Evolutionary conservation across 129 eudicot genomes (phyloP), one percentile per base, ranked within the genome.

Genomic region (Rutidosis leptorrhynchoides): DNA sequence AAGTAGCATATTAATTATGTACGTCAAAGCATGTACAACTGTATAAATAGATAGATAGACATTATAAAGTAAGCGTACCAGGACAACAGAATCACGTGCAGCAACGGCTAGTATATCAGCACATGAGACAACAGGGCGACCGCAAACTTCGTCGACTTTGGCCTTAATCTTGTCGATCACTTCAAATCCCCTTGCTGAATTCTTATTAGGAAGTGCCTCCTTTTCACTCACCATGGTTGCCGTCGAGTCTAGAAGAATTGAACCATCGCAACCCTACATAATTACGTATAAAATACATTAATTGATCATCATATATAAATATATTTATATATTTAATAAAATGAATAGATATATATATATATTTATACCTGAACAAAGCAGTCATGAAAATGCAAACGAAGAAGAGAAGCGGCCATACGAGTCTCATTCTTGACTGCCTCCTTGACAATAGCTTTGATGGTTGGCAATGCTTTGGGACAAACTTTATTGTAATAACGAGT

Each of bases 221-320:
- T 46, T 48, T 21, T 48, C 54, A 16, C 54, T 48, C 6, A 12
- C 54, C 4, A 48, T 48, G 1, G 54, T 48, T 14, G 54, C 15
- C 5, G 54, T 48, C 3, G 15, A 6, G n/a, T 48, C 54, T 21
- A 78, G 45, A 21, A 78, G 71, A 30, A 78, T 4, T 16, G 83
- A 78, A 20, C 65, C 83, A 68, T 78, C 83, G 30, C 83, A 78
- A 11, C 83, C 83, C 83, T 78, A 43, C 23, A 51, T 65, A n/a
- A 64, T n/a, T n/a, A n/a, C n/a, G n/a, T n/a, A n/a, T 42, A 6
- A 4, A 37, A 37, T 37, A 6, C 12, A 6, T 6, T 14, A 1
- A 14, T 14, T 37, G 7, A 37, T 1, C 1, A 40, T 15, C 15
- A 1, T n/a, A n/a, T n/a, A n/a, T n/a, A n/a, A n/a, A n/a, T n/a